Evolutionary conservation across 1,284 basidiomycete genomes (phyloP).

Genomic region (Heterobasidion irregulare): DNA sequence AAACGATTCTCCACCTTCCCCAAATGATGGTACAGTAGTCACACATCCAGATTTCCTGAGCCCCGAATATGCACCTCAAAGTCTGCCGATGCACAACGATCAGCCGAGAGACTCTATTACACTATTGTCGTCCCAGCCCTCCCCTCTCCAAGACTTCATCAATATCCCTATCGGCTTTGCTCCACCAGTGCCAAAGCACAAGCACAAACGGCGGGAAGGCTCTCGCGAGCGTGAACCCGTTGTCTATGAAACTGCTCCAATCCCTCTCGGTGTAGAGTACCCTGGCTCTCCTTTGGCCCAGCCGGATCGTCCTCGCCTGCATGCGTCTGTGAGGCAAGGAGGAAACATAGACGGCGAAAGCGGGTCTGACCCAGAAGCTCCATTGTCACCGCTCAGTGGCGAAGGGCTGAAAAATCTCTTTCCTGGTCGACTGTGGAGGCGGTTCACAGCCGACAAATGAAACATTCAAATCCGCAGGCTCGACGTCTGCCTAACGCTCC

Average conservation of each 20-base stretch:
- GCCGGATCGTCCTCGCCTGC: no score
- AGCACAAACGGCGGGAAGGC: not conserved
- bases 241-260: conserved; percentile 22
- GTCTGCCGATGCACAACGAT: not conserved
- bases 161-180: conserved; percentile 2
- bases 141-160: conserved; percentile 4
- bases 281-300: conserved; percentile 18
- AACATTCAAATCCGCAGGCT: not conserved
- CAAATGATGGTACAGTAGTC: not conserved
- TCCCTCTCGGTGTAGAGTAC: conserved; percentile 22
- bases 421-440: not conserved
- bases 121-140: not conserved
- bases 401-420: not conserved
- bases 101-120: not conserved
- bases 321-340: not conserved
- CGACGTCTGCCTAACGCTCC: no score
- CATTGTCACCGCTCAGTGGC: not conserved
- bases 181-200: not conserved
- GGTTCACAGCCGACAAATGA: not conserved
- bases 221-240: conserved; percentile 1
- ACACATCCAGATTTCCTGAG: conserved; percentile 9
- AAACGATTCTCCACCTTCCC: conserved; percentile 8
- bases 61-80: conserved; percentile 8
- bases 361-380: not conserved
- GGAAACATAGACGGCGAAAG: not conserved